Percentiles rank a stretch among this genome's conserved stretches.
phyloP scores from a whole-genome alignment of 805 yeast genomes.

The Lipomyces sp. region DNA sequence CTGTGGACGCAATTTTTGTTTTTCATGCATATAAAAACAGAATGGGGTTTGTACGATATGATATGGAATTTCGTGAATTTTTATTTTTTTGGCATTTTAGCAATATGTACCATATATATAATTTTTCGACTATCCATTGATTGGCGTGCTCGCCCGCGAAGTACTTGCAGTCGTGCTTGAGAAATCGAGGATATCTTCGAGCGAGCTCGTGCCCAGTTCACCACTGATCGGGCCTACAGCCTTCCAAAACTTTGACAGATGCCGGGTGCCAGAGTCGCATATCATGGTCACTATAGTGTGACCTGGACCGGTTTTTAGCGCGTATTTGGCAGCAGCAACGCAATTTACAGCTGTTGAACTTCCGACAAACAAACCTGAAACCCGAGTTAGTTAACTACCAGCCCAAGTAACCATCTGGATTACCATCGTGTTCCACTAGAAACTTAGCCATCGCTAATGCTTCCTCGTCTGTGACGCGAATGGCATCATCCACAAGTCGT shows the following conservation, averaged over 20 bases:
- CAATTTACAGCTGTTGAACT: slow-evolving; percentile 93
- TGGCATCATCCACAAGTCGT: slow-evolving; percentile 71
- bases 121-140: neutral
- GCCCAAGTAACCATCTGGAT: neutral
- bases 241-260: slow-evolving; percentile 91
- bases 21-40: slow-evolving; percentile 23
- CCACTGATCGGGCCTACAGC: slow-evolving; percentile 21
- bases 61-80: neutral
- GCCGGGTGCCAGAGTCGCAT: slow-evolving; percentile 92
- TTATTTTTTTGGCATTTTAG: neutral
- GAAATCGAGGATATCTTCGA: slow-evolving; percentile 11
- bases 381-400: neutral
- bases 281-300: slow-evolving; percentile 79
- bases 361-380: slow-evolving; percentile 68
- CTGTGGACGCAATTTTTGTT: slow-evolving; percentile 35
- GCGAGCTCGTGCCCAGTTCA: neutral
- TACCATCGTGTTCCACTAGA: slow-evolving; percentile 79
- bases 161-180: neutral
- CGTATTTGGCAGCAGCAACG: slow-evolving; percentile 77
- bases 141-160: neutral
- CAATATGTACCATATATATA: too few species aligned
- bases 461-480: slow-evolving; percentile 77
- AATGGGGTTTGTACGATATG: slow-evolving; percentile 1
- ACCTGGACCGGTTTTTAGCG: slow-evolving; percentile 59
- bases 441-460: slow-evolving; percentile 88